phyloP scores from a whole-genome alignment of 495 filamentous ascomycete species.

The Podospora sp. region DNA sequence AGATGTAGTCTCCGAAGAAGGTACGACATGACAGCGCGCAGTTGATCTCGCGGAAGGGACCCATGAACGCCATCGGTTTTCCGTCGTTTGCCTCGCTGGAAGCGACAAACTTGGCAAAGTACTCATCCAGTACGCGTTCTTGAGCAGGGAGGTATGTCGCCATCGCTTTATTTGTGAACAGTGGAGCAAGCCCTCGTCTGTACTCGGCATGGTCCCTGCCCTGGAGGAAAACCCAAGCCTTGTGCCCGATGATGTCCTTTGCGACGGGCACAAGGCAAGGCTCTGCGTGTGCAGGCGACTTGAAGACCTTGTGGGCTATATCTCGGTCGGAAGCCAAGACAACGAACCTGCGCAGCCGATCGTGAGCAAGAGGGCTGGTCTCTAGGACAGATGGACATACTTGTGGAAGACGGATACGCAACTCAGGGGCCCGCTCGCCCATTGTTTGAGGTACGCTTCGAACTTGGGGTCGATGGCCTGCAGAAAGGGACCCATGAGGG shows the following conservation, averaged over 20 bases:
- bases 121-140: slow-evolving; percentile 80
- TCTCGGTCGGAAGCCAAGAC: slow-evolving; percentile 91
- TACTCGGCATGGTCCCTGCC: slow-evolving; percentile 90
- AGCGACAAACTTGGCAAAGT: slow-evolving; percentile 73
- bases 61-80: slow-evolving; percentile 80
- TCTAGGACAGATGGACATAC: slow-evolving; percentile 52
- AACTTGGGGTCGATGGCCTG: slow-evolving; percentile 87
- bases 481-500: slow-evolving; percentile 91
- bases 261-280: slow-evolving; percentile 92
- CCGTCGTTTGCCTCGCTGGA: slow-evolving; percentile 66
- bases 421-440: slow-evolving; percentile 82
- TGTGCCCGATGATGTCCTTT: slow-evolving; percentile 81
- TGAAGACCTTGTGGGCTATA: slow-evolving; percentile 92
- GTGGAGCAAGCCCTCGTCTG: slow-evolving; percentile 85
- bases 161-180: slow-evolving; percentile 87
- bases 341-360: slow-evolving; percentile 67
- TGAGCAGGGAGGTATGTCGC: slow-evolving; percentile 82
- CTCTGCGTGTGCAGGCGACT: slow-evolving; percentile 84
- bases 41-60: slow-evolving; percentile 88
- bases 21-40: slow-evolving; percentile 88
- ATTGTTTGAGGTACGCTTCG: slow-evolving; percentile 83
- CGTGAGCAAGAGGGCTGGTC: background rate
- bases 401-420: slow-evolving; percentile 98
- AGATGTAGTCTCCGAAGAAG: slow-evolving; percentile 91
- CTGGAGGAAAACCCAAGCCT: slow-evolving; percentile 94